Evolutionary conservation across 306 rosid species (phyloP).

Genomic region (Datisca glomerata): DNA sequence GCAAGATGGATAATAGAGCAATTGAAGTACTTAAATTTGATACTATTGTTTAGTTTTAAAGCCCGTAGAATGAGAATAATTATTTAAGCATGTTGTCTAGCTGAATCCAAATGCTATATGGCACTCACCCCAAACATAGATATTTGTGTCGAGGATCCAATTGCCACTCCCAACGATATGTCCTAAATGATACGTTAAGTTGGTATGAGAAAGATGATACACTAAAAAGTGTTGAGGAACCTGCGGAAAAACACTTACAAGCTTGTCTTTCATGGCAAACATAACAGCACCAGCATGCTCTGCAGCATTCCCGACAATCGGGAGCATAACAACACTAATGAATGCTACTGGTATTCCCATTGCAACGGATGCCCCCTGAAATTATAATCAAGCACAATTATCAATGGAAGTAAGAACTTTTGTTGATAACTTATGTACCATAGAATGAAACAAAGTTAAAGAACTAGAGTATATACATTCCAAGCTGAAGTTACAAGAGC

Average conservation of each 20-base stretch:
- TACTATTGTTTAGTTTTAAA: no score
- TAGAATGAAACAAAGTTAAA: no score
- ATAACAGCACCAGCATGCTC: conserved; percentile 59
- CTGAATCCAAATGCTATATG: background rate
- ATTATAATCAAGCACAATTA: background rate
- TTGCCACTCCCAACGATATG: conserved; percentile 76
- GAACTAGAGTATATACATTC: no score
- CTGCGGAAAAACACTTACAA: conserved; percentile 27
- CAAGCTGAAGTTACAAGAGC: no score
- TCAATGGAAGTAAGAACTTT: no score
- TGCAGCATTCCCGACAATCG: conserved; percentile 60
- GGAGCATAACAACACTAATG: conserved; percentile 56
- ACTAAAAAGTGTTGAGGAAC: conserved; percentile 3
- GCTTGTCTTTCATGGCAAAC: conserved; percentile 70
- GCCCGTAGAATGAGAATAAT: no score
- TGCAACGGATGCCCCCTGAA: conserved; percentile 54
- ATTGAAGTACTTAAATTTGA: no score
- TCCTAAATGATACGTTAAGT: conserved; percentile 48
- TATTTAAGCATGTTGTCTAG: no score
- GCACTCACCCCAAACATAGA: conserved; percentile 69
- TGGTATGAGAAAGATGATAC: conserved; percentile 1
- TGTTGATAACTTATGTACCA: no score
- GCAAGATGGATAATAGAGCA: no score
- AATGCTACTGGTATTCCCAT: conserved; percentile 46
- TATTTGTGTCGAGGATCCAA: conserved; percentile 86